Conservation (phyloP, 2,329 filamentous ascomycete species). For the Fusarium sp. region DNA sequence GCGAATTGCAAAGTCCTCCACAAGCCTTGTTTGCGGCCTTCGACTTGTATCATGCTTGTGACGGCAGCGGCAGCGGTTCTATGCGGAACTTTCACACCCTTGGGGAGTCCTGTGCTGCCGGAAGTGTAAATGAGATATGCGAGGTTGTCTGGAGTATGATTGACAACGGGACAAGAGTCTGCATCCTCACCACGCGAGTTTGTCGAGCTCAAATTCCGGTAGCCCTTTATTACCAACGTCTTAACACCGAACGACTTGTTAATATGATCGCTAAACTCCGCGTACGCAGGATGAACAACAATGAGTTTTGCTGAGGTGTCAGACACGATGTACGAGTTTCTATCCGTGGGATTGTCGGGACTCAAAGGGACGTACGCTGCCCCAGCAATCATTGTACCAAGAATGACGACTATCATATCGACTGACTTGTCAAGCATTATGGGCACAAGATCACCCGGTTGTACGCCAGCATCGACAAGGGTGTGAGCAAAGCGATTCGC, state of each 20-base stretch:
- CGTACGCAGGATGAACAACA: not conserved
- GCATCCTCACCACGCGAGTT: not conserved
- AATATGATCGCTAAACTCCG: not conserved
- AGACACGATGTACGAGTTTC: conserved; percentile 31
- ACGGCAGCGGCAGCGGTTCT: not conserved
- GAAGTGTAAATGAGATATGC: not conserved
- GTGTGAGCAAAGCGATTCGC: conserved; percentile 6
- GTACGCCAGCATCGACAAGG: not conserved
- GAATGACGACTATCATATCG: conserved; percentile 26
- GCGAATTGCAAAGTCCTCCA: not conserved
- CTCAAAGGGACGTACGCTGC: conserved; percentile 34
- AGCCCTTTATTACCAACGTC: not conserved
- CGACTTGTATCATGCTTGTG: not conserved
- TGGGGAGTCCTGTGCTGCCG: not conserved
- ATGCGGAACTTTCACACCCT: not conserved
- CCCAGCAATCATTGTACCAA: conserved; percentile 30
- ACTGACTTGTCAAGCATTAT: conserved; percentile 28
- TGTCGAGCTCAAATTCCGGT: not conserved
- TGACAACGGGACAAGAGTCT: not conserved
- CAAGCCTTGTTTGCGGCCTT: not conserved
- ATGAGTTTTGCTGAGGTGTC: conserved; percentile 21
- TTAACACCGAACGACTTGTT: not conserved
- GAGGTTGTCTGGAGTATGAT: not conserved
- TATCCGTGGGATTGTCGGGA: conserved; percentile 28
- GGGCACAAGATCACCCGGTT: conserved; percentile 5